Evolutionary conservation across 2,329 filamentous ascomycete species (phyloP), one percentile per base, ranked within the genome.

Genomic region (Trichoderma simmonsii): DNA sequence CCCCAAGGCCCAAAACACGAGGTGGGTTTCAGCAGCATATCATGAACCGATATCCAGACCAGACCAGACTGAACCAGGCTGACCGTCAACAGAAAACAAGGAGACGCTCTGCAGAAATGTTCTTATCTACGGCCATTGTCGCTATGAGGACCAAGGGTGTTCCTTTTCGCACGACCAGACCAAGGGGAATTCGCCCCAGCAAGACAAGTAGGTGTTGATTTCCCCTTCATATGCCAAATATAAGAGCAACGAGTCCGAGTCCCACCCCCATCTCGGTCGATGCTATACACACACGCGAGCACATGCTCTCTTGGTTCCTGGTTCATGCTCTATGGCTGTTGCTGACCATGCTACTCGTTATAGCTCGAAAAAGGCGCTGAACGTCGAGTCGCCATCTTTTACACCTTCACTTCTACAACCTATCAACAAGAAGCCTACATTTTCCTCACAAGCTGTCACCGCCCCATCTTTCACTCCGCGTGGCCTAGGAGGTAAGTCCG

Each of bases 381-480:
- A 97, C 81, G 96, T 97, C 78, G 96, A 98, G 78, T 98, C 96
- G 9, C 95, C 96, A 14, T 93, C 95, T 62, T 99, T 99, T 81
- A 98, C 94, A 0, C 95, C 95, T 6, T 85, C 88, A 15, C 83
- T 80, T 72, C 76, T 86, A 57, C 82, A 83, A 72, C 71, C 74
- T 11, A 75, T 86, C 28, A 82, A 83, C 1, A 94, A 94, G 81
- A 92, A 92, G 77, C 87, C 91, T 11, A 91, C 91, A 9, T 94
- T 98, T 75, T 96, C 95, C 8, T 93, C 94, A 1, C 94, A 97
- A 82, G 92, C 93, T 70, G 95, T 92, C n/a, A 96, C 89, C 80
- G 96, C 95, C 26, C 92, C 94, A 24, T 90, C 93, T 5, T 97
- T 97, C 77, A 96, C 92, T 21, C 93, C 93, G 39, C 88, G 93